phyloP scores from a whole-genome alignment of 176 grass and related monocot species.

The Ensete ventricosum region DNA sequence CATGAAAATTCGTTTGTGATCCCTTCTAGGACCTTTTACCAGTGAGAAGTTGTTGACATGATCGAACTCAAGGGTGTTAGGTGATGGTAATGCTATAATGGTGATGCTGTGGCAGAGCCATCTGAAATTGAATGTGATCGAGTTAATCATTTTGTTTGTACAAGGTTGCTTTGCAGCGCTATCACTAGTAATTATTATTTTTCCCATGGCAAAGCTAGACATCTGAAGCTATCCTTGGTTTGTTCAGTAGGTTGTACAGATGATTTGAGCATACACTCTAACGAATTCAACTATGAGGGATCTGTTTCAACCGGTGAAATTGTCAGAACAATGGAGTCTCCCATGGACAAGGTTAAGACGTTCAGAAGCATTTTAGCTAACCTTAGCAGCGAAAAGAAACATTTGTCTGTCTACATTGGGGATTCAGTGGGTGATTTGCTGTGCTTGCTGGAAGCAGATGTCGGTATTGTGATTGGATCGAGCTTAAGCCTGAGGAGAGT shows the following conservation, averaged over 20 bases:
- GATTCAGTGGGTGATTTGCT: slow-evolving; percentile 81
- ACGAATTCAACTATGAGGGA: slow-evolving; percentile 77
- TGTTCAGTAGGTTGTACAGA: slow-evolving; percentile 71
- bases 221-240: slow-evolving; percentile 14
- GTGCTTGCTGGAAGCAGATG: slow-evolving; percentile 72
- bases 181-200: not conserved
- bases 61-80: too few species aligned
- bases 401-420: slow-evolving; percentile 65
- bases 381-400: slow-evolving; percentile 2
- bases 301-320: slow-evolving; percentile 85
- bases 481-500: slow-evolving; percentile 70
- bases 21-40: too few species aligned
- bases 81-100: too few species aligned
- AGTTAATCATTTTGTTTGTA: too few species aligned
- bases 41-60: too few species aligned
- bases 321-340: slow-evolving; percentile 70
- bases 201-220: not conserved
- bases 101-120: too few species aligned
- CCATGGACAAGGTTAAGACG: slow-evolving; percentile 57
- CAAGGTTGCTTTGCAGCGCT: not conserved
- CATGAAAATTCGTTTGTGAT: too few species aligned
- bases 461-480: slow-evolving; percentile 83
- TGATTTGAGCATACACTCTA: slow-evolving; percentile 73
- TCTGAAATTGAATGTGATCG: too few species aligned
- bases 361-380: slow-evolving; percentile 54